phyloP scores from a whole-genome alignment of 345 rosid species.

The Populus deltoides region DNA sequence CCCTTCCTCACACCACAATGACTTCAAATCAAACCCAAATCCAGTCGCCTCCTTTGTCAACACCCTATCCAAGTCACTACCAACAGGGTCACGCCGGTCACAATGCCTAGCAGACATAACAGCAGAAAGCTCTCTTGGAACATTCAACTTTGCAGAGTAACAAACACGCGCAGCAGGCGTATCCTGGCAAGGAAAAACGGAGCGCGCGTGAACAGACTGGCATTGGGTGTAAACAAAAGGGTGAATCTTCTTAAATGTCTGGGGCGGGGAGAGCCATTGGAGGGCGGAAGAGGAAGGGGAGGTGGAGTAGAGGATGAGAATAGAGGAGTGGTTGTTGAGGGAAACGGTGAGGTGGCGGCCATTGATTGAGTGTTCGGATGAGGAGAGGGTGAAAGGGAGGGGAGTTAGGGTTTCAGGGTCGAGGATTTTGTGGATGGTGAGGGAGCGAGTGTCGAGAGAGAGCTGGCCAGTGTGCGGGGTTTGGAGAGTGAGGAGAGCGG shows the following conservation, averaged over 20 bases:
- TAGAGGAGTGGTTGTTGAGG: constrained; percentile 41
- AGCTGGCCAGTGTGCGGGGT: constrained; percentile 43
- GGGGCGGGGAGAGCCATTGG: constrained; percentile 78
- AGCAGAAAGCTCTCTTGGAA: constrained; percentile 63
- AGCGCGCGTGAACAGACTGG: constrained; percentile 80
- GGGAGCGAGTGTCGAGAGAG: constrained; percentile 72
- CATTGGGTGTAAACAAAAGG: constrained; percentile 91
- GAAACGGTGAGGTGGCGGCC: constrained; percentile 47
- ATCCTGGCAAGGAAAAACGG: constrained; percentile 95
- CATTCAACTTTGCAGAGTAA: constrained; percentile 60
- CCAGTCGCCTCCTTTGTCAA: constrained; percentile 17
- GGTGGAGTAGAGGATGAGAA: constrained; percentile 55
- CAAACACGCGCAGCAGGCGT: constrained; percentile 81
- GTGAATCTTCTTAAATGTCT: constrained; percentile 60
- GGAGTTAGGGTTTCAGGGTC: constrained; percentile 44
- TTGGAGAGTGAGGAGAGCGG: constrained; percentile 68
- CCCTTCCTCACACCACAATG: constrained; percentile 65
- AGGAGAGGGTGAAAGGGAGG: constrained; percentile 46
- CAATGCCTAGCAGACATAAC: constrained; percentile 84
- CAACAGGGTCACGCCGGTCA: constrained; percentile 54
- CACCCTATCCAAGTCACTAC: constrained; percentile 34
- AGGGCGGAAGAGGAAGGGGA: constrained; percentile 78
- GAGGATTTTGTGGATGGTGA: constrained; percentile 40
- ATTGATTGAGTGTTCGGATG: constrained; percentile 40
- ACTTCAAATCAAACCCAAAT: constrained; percentile 19